These are phyloP conservation scores for Fusarium nanum DNA, from an alignment of 2,329 filamentous ascomycete species.

Conservation along the genomic window DNA sequence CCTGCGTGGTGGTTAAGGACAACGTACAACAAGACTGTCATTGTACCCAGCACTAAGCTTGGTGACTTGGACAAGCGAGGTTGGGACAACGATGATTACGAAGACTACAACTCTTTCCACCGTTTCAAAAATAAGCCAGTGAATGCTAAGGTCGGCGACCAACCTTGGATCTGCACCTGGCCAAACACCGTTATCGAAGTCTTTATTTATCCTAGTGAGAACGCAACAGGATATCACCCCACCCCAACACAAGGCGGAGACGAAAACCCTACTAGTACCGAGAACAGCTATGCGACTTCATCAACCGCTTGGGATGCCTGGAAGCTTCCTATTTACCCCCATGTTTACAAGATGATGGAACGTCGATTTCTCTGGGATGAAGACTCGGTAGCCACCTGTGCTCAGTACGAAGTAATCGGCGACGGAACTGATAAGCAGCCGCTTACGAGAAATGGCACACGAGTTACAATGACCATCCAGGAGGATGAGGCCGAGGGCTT, in stretches of 20 bases:
- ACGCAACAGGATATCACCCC: constrained; percentile 53
- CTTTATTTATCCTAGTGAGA: constrained; percentile 67
- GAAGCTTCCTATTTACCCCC: constrained; percentile 57
- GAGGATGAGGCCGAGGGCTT: constrained; percentile 49
- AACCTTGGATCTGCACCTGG: constrained; percentile 70
- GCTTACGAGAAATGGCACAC: constrained; percentile 49
- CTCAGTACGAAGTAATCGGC: constrained; percentile 59
- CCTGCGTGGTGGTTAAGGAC: constrained; percentile 67
- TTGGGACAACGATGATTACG: constrained; percentile 32
- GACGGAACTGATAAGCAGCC: constrained; percentile 45
- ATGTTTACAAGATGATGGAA: constrained; percentile 66
- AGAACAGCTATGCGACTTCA: constrained; percentile 9
- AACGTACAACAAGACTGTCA: constrained; percentile 67
- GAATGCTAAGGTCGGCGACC: constrained; percentile 59
- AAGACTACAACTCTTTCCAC: constrained; percentile 30
- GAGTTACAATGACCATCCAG: constrained; percentile 57
- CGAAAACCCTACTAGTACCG: constrained; percentile 14
- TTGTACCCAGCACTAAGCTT: constrained; percentile 59
- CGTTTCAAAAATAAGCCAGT: constrained; percentile 36
- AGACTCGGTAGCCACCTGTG: constrained; percentile 57
- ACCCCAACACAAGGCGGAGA: constrained; percentile 6
- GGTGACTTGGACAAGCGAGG: constrained; percentile 47
- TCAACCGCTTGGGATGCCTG: constrained; percentile 10
- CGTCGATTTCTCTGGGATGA: constrained; percentile 55
- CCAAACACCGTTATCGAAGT: constrained; percentile 65